A percentile compares a stretch with the other conserved stretches of the same genome.
Conservation (phyloP, 176 grass and related monocot genomes). For the Paspalum notatum region DNA sequence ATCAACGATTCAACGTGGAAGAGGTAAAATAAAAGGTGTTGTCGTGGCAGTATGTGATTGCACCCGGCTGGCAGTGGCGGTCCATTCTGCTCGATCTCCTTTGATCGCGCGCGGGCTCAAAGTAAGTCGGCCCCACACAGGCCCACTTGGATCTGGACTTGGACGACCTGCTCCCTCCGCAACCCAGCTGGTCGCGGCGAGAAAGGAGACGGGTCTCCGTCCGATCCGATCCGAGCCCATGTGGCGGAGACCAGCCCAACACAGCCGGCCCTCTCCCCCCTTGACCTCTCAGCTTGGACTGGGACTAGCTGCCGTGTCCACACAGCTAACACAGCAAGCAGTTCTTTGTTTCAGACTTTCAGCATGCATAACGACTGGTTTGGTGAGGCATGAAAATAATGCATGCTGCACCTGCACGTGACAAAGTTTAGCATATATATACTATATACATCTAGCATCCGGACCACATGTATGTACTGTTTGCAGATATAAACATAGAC, state of each 20-base stretch:
- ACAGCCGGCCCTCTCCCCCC: neutral
- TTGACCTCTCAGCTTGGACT: neutral
- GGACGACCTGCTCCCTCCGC: neutral
- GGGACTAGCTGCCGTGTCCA: neutral
- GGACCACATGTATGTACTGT: too few relatives aligned
- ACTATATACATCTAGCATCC: too few relatives aligned
- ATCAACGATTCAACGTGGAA: too few relatives aligned
- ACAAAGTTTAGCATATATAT: too few relatives aligned
- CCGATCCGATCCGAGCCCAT: neutral
- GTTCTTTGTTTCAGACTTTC: neutral
- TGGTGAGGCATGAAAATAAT: too few relatives aligned
- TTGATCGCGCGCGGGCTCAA: neutral
- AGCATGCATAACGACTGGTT: neutral
- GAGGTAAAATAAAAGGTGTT: neutral
- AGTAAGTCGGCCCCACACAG: too few relatives aligned
- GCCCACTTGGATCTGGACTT: neutral
- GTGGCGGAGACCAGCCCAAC: neutral
- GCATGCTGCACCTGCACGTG: too few relatives aligned
- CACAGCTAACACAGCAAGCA: neutral
- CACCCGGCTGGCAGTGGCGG: neutral
- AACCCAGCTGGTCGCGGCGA: neutral
- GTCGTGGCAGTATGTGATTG: neutral
- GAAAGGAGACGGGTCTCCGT: neutral
- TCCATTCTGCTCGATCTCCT: neutral
- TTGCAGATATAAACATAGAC: too few relatives aligned